These are phyloP conservation scores for Podospora tetraspora DNA, from an alignment of 495 filamentous ascomycete genomes.

Conservation along the genomic window DNA sequence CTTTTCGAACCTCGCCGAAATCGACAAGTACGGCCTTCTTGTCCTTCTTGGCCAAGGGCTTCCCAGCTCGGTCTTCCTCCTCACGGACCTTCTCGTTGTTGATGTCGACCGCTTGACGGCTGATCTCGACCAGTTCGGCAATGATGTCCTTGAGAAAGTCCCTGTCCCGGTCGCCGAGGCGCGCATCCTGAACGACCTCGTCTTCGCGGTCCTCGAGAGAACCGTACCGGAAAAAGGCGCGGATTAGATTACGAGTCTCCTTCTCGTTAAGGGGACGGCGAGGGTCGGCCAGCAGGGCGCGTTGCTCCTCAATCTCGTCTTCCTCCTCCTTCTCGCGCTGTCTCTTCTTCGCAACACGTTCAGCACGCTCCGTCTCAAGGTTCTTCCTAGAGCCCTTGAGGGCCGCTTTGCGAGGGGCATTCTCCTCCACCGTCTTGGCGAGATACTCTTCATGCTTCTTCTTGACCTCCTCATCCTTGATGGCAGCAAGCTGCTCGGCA, in stretches of 20 bases:
- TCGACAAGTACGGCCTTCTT: constrained; percentile 94
- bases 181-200: constrained; percentile 79
- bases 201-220: constrained; percentile 79
- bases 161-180: constrained; percentile 71
- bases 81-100: constrained; percentile 63
- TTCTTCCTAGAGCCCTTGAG: constrained; percentile 52
- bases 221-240: constrained; percentile 81
- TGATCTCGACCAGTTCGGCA: constrained; percentile 43
- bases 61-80: constrained; percentile 67
- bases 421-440: constrained; percentile 75
- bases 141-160: constrained; percentile 65
- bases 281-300: constrained; percentile 64
- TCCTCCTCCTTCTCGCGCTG: constrained; percentile 68
- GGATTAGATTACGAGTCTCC: constrained; percentile 84
- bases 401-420: constrained; percentile 71
- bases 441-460: constrained; percentile 79
- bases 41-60: constrained; percentile 85
- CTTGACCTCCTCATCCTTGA: constrained; percentile 83
- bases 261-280: constrained; percentile 81
- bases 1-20: constrained; percentile 80
- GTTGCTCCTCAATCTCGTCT: constrained; percentile 54
- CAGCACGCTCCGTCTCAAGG: constrained; percentile 67
- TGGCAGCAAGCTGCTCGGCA: constrained; percentile 77
- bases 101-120: constrained; percentile 64
- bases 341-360: constrained; percentile 88